These are phyloP conservation scores for Mrakia gelida DNA, from an alignment of 768 basidiomycete genomes.

Conservation along the genomic window DNA sequence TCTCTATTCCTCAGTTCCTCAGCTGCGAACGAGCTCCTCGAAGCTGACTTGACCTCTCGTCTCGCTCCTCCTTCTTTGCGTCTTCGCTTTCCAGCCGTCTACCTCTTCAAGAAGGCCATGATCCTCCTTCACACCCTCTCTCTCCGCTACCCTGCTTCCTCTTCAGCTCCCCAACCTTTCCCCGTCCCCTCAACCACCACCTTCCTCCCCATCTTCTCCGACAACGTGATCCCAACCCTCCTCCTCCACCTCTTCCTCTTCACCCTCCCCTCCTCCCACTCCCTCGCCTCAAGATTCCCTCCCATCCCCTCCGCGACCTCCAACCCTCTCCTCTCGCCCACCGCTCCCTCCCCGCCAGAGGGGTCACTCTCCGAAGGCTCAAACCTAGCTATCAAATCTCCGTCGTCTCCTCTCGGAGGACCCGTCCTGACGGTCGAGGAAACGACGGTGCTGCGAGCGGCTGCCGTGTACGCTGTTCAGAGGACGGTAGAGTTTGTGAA, in stretches of 20 bases:
- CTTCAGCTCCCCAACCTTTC: slow-evolving; percentile 58
- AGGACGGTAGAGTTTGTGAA: slow-evolving; percentile 58
- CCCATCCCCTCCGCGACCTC: slow-evolving; percentile 2
- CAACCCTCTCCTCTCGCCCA: slow-evolving; percentile 41
- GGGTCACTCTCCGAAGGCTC: background rate
- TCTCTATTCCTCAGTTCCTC: background rate
- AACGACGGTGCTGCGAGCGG: slow-evolving; percentile 69
- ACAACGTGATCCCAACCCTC: slow-evolving; percentile 80
- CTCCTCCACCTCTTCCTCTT: slow-evolving; percentile 71
- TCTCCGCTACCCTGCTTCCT: slow-evolving; percentile 56
- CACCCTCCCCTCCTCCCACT: slow-evolving; percentile 24
- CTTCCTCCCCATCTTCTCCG: slow-evolving; percentile 55
- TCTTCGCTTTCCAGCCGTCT: slow-evolving; percentile 47
- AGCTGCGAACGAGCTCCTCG: background rate
- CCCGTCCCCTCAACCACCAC: slow-evolving; percentile 44
- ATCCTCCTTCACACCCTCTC: slow-evolving; percentile 69
- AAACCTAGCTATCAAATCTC: background rate
- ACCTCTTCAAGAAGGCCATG: slow-evolving; percentile 84
- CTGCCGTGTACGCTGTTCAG: slow-evolving; percentile 74
- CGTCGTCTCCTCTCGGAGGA: slow-evolving; percentile 44
- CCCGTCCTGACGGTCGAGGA: slow-evolving; percentile 59
- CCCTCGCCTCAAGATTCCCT: slow-evolving; percentile 8
- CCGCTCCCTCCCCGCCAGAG: slow-evolving; percentile 46
- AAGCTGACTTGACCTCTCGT: background rate
- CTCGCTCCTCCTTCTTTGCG: background rate